Evolutionary conservation across 176 grass and related monocot genomes (phyloP).

Genomic region (bread wheat (Triticum aestivum)): DNA sequence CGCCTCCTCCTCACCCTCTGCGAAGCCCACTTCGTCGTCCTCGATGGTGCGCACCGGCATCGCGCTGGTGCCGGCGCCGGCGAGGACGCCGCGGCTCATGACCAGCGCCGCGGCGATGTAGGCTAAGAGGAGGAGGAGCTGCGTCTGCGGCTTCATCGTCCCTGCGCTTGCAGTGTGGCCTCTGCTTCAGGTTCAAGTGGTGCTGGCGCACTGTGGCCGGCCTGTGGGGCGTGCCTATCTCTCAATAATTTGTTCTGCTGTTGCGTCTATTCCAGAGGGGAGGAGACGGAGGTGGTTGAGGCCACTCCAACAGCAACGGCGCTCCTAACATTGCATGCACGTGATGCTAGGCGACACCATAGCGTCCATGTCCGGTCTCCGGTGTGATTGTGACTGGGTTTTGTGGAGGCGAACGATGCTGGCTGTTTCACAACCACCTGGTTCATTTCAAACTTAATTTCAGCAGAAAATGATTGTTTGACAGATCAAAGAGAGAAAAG

Average conservation of each 20-base stretch:
- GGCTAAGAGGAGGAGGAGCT: conserved; percentile 6
- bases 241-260: neutral
- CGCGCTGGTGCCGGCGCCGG: neutral
- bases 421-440: too few relatives aligned
- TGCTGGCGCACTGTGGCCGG: neutral
- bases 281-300: conserved; percentile 12
- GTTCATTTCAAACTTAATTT: too few relatives aligned
- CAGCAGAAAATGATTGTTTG: too few relatives aligned
- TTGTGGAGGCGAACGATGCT: too few relatives aligned
- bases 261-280: neutral
- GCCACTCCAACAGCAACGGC: neutral
- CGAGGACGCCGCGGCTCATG: neutral
- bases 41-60: conserved; percentile 6
- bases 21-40: neutral
- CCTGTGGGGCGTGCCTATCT: too few relatives aligned
- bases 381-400: too few relatives aligned
- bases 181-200: neutral
- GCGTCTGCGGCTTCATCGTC: conserved; percentile 1
- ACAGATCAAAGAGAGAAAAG: too few relatives aligned
- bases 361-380: too few relatives aligned
- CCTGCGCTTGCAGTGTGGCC: neutral
- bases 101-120: neutral
- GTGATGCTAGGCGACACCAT: conserved; percentile 23
- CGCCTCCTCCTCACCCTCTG: neutral
- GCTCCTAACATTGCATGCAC: conserved; percentile 14